Evolutionary conservation across 192 early-diverging fungal genomes (phyloP).

Genomic region (Gigaspora rosea): DNA sequence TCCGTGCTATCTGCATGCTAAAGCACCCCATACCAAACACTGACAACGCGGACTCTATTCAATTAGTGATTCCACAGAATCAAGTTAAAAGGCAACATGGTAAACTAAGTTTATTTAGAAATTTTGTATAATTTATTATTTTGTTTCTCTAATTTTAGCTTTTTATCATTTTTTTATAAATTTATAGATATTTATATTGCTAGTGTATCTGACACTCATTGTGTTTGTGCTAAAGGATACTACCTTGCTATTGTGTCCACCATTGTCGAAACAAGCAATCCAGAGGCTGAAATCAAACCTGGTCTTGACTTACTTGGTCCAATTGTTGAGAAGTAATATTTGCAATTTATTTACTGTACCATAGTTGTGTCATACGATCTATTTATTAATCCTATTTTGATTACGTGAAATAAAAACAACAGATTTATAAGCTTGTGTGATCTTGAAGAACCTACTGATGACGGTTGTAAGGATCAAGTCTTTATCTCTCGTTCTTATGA

Average conservation of each 20-base stretch:
- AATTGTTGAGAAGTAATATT: constrained; percentile 77
- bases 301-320: constrained; percentile 89
- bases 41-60: constrained; percentile 81
- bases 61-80: constrained; percentile 97
- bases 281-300: constrained; percentile 88
- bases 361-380: neutral
- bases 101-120: neutral
- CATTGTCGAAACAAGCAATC: constrained; percentile 87
- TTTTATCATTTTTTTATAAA: neutral
- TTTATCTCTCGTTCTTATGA: constrained; percentile 96
- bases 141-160: neutral
- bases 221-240: constrained; percentile 86
- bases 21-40: constrained; percentile 91
- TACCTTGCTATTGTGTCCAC: constrained; percentile 97
- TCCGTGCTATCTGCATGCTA: constrained; percentile 96
- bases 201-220: constrained; percentile 84
- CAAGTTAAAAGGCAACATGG: constrained; percentile 86
- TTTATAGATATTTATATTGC: constrained; percentile 90
- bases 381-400: neutral
- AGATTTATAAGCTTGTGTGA: constrained; percentile 83
- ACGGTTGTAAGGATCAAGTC: constrained; percentile 81
- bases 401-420: neutral
- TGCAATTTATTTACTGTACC: neutral
- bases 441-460: constrained; percentile 82
- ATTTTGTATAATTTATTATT: neutral